A percentile compares a stretch with the other conserved stretches of the same genome.
These are phyloP conservation scores for Ulmus americana DNA, from an alignment of 331 rosid genomes.

Conservation along the genomic window DNA sequence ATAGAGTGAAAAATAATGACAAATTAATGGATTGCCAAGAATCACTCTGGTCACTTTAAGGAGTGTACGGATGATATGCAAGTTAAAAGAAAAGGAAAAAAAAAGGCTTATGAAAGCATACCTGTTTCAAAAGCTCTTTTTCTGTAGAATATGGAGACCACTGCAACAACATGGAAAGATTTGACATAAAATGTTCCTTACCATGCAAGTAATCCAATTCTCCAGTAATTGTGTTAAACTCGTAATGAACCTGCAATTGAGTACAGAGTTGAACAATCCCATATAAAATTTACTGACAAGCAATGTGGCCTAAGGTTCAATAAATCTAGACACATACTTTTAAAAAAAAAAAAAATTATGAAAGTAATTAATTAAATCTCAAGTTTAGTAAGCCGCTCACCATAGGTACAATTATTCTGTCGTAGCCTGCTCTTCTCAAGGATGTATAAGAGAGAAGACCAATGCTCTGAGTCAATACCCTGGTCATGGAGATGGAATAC, in stretches of 20 bases:
- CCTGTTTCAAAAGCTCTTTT: constrained; percentile 63
- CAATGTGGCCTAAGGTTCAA: background rate
- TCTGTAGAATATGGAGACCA: constrained; percentile 88
- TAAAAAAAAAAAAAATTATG: background rate
- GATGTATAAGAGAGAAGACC: constrained; percentile 85
- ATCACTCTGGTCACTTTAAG: too few species aligned
- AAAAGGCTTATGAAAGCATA: constrained; percentile 19
- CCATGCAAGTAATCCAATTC: constrained; percentile 43
- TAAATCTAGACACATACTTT: background rate
- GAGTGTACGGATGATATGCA: background rate
- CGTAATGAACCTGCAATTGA: constrained; percentile 61
- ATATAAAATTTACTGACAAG: background rate
- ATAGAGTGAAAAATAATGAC: background rate
- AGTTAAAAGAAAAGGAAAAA: background rate
- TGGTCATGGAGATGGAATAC: constrained; percentile 23
- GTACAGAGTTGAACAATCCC: background rate
- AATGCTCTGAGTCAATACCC: constrained; percentile 64
- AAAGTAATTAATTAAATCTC: background rate
- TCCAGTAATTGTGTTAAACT: constrained; percentile 37
- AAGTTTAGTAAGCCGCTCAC: constrained; percentile 45
- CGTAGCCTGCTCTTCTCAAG: constrained; percentile 51
- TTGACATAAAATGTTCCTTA: constrained; percentile 43
- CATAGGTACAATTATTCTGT: constrained; percentile 86
- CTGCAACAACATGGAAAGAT: constrained; percentile 50
- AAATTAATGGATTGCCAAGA: too few species aligned